Base-by-base conservation (phyloP, 495 filamentous ascomycete genomes). In the Sporormia fimetaria region DNA sequence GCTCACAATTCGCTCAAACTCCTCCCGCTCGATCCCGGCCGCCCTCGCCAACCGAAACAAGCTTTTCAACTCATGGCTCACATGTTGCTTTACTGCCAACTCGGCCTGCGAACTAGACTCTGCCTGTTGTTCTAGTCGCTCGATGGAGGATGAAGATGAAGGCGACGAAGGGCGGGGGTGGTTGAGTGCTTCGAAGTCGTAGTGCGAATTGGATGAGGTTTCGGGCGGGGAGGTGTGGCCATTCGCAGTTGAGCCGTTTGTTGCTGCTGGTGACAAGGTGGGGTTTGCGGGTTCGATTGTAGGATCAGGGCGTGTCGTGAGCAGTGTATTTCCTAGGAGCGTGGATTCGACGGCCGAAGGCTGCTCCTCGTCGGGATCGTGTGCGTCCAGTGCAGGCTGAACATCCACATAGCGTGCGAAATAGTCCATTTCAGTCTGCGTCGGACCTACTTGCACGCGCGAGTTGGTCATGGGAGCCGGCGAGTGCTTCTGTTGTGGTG, bases 361-460 rank as follows among this genome's bases (percentile, higher is more conserved):
- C 11, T 61, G 57, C 34, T 68, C 51, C 47, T 61, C 58, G 34
- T 59, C 56, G 34, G 84, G 84, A 53, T 93, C 86, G 53, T 93
- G 76, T 52, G 75, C 77, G 59, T 95, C 90, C 74, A 95, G 76
- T 20, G 83, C 86, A 0, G 88, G 87, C 51, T 94, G 86, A 15
- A 96, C 86, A 32, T 80, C 69, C 24, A 74, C 76, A 59, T 98
- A 98, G 44, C 78, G 81, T n/a, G 78, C 78, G 57, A 76, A 95
- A 58, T 95, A 95, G 21, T 75, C 75, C 16, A 80, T 73, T 40
- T 87, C 83, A 12, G 74, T 73, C 3, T 67, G 60, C 30, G 57
- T 60, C 20, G 55, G 55, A 9, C 34, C 11, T 57, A 55, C 14
- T 15, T 55, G 46, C 12, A 54, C 41, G 35, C 44, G 56, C 42